These are phyloP conservation scores for Bullera alba DNA, from an alignment of 768 basidiomycete genomes.

Conservation along the genomic window DNA sequence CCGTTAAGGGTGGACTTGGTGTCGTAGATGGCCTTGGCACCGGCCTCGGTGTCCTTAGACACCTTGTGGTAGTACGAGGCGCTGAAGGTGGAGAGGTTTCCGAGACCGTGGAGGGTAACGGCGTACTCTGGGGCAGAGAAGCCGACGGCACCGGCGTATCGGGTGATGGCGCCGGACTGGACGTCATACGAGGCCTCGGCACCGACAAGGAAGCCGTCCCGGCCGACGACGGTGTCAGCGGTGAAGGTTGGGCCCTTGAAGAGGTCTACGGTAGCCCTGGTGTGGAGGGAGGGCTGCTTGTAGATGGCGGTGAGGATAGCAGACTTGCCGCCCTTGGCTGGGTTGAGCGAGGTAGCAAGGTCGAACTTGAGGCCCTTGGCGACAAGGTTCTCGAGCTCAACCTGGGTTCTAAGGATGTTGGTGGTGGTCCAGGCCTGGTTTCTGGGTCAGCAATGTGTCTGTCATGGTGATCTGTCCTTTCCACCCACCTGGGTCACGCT, in stretches of 20 bases:
- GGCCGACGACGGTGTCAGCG: constrained; percentile 87
- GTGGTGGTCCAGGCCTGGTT: constrained; percentile 93
- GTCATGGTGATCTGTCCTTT: too few species aligned
- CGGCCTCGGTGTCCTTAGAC: constrained; percentile 44
- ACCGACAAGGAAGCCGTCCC: constrained; percentile 95
- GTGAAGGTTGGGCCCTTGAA: constrained; percentile 99
- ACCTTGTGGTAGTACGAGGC: constrained; percentile 90
- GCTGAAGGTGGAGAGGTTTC: constrained; percentile 86
- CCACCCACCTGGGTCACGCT: constrained; percentile 64
- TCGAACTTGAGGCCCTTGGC: constrained; percentile 97
- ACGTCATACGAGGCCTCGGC: constrained; percentile 96
- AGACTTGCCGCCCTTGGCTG: constrained; percentile 76
- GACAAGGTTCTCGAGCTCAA: constrained; percentile 95
- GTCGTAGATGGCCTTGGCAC: constrained; percentile 75
- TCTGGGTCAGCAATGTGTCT: background rate
- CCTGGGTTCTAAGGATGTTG: constrained; percentile 81
- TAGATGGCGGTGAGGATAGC: constrained; percentile 76
- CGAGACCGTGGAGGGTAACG: constrained; percentile 85
- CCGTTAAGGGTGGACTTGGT: constrained; percentile 78
- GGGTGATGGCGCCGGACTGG: constrained; percentile 81
- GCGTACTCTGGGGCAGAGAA: constrained; percentile 88
- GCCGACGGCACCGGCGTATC: constrained; percentile 84
- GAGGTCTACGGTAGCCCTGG: constrained; percentile 79
- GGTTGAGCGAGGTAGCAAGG: constrained; percentile 69
- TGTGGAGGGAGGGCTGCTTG: constrained; percentile 95